Evolutionary conservation across 805 yeast species (phyloP).

Genomic region (Candida odintsovae): DNA sequence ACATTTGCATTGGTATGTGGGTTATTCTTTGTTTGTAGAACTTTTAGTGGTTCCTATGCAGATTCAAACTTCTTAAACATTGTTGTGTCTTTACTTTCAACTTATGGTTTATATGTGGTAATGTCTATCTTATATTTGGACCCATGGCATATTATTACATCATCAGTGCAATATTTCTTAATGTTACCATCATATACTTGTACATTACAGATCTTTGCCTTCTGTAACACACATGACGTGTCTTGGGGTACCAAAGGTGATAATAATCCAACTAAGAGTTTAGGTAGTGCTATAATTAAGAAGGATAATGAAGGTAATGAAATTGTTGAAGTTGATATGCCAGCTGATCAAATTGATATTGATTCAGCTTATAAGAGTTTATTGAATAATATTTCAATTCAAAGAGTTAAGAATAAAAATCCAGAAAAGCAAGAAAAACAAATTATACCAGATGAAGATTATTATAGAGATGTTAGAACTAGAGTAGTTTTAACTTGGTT

Average conservation of each 20-base stretch:
- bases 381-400: slow-evolving; percentile 63
- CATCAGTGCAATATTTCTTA: slow-evolving; percentile 81
- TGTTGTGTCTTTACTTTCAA: slow-evolving; percentile 78
- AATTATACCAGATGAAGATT: slow-evolving; percentile 57
- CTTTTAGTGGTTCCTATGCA: slow-evolving; percentile 36
- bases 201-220: slow-evolving; percentile 90
- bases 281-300: slow-evolving; percentile 73
- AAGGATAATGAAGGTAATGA: slow-evolving; percentile 71
- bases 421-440: slow-evolving; percentile 36
- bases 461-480: slow-evolving; percentile 91
- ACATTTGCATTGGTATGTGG: slow-evolving; percentile 79
- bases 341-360: slow-evolving; percentile 65
- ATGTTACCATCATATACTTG: slow-evolving; percentile 90
- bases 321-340: slow-evolving; percentile 71
- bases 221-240: slow-evolving; percentile 96
- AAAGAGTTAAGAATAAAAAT: slow-evolving; percentile 53
- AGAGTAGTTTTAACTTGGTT: slow-evolving; percentile 96
- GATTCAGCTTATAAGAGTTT: slow-evolving; percentile 79
- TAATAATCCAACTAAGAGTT: slow-evolving; percentile 57
- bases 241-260: slow-evolving; percentile 99
- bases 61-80: slow-evolving; percentile 62
- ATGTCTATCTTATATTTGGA: slow-evolving; percentile 84
- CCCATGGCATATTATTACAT: slow-evolving; percentile 94
- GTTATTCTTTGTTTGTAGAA: slow-evolving; percentile 62
- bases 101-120: slow-evolving; percentile 82